phyloP scores from a whole-genome alignment of 2,329 filamentous ascomycete genomes.

The Capronia americana region DNA sequence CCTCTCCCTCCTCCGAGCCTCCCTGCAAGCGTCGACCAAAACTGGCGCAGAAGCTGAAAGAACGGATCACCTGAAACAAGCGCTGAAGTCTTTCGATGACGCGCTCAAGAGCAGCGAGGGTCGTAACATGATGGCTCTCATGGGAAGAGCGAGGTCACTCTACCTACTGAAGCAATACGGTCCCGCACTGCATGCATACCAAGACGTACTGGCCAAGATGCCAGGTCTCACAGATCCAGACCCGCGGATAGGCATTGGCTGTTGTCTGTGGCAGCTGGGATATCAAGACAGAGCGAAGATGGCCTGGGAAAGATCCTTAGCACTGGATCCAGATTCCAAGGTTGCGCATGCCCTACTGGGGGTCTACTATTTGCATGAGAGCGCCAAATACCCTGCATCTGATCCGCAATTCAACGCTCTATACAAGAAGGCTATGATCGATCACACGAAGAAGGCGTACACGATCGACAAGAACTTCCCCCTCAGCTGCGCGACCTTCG shows the following conservation, averaged over 20 bases:
- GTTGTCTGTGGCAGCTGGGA: constrained; percentile 95
- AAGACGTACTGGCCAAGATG: constrained; percentile 83
- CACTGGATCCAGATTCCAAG: constrained; percentile 76
- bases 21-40: constrained; percentile 77
- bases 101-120: constrained; percentile 82
- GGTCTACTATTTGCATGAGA: constrained; percentile 86
- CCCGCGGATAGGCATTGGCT: constrained; percentile 92
- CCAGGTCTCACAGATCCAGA: constrained; percentile 90
- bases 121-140: constrained; percentile 87
- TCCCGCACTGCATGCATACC: constrained; percentile 83
- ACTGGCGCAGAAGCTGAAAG: constrained; percentile 68
- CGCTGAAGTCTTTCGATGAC: constrained; percentile 93
- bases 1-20: constrained; percentile 84
- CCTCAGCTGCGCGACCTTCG: constrained; percentile 87
- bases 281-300: constrained; percentile 90
- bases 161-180: constrained; percentile 87
- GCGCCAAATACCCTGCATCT: constrained; percentile 79
- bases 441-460: constrained; percentile 92
- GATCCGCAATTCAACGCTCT: constrained; percentile 82
- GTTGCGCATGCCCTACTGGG: constrained; percentile 88
- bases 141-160: constrained; percentile 85
- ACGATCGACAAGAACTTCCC: constrained; percentile 92
- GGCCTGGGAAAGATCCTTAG: constrained; percentile 87
- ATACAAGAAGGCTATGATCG: constrained; percentile 92
- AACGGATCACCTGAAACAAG: constrained; percentile 80